Percentiles rank a stretch among this genome's conserved stretches.
These are phyloP conservation scores for Camelina sativa DNA, from an alignment of 345 rosid species.

Conservation along the genomic window DNA sequence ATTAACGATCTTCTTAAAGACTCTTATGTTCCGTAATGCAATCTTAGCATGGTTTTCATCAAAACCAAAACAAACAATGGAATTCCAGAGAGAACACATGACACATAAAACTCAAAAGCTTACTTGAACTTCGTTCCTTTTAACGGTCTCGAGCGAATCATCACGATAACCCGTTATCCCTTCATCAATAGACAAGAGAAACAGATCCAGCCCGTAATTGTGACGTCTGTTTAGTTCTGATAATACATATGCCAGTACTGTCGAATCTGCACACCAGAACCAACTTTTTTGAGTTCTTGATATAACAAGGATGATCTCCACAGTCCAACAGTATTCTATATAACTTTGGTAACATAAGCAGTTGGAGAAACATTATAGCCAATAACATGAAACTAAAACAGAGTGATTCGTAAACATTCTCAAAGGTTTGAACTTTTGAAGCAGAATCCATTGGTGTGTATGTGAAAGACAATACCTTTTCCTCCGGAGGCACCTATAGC, in stretches of 20 bases:
- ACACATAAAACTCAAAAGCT: background rate
- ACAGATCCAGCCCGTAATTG: slow-evolving; percentile 75
- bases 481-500: slow-evolving; percentile 95
- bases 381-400: background rate
- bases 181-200: slow-evolving; percentile 86
- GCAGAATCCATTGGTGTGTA: background rate
- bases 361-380: background rate
- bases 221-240: slow-evolving; percentile 78
- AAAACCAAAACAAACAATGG: background rate
- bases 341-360: background rate
- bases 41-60: background rate
- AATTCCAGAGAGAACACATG: background rate
- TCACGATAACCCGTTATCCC: slow-evolving; percentile 94
- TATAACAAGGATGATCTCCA: background rate
- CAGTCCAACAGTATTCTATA: background rate
- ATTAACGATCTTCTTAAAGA: background rate
- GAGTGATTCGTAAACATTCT: background rate
- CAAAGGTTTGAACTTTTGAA: background rate
- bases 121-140: slow-evolving; percentile 89
- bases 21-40: background rate
- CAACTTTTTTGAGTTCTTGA: background rate
- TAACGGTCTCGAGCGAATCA: slow-evolving; percentile 92
- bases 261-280: slow-evolving; percentile 66
- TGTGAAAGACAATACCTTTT: slow-evolving; percentile 56
- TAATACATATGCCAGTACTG: slow-evolving; percentile 80